Evolutionary conservation across 164 flowering plant genomes (phyloP).

Genomic region (Nymphaea colorata): DNA sequence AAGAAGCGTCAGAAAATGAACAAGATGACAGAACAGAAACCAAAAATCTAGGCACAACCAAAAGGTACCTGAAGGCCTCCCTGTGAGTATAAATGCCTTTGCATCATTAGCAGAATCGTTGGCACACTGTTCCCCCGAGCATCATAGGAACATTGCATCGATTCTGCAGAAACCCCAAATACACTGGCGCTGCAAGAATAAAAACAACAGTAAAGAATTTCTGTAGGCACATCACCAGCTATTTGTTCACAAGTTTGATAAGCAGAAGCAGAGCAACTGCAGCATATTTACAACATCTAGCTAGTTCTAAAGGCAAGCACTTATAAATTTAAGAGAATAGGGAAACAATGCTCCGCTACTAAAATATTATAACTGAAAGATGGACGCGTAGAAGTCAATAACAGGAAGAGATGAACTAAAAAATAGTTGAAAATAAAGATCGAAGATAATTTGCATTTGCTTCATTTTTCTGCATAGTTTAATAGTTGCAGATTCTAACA

Average conservation of each 20-base stretch:
- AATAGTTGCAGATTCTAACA: no score
- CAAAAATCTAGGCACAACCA: conserved; percentile 1
- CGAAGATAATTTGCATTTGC: no score
- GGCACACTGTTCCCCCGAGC: conserved; percentile 85
- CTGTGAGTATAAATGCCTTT: conserved; percentile 55
- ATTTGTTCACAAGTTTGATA: not conserved
- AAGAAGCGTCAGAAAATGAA: not conserved
- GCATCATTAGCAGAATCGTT: conserved; percentile 86
- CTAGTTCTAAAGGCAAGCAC: not conserved
- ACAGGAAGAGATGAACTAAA: no score
- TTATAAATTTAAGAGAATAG: not conserved
- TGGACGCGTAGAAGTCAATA: no score
- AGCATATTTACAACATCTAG: not conserved
- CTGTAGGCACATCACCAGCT: no score
- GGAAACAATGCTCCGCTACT: no score
- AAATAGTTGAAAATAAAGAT: no score
- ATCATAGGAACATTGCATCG: conserved; percentile 93
- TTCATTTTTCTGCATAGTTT: no score
- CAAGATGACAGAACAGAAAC: not conserved
- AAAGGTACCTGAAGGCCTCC: conserved; percentile 75
- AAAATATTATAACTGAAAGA: no score
- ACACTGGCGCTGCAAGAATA: conserved; percentile 55
- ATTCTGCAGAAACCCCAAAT: conserved; percentile 90
- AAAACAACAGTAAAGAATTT: not conserved
- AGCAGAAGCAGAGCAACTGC: not conserved